Evolutionary conservation across 495 filamentous ascomycete genomes (phyloP).

Genomic region (Hyaloscypha variabilis): DNA sequence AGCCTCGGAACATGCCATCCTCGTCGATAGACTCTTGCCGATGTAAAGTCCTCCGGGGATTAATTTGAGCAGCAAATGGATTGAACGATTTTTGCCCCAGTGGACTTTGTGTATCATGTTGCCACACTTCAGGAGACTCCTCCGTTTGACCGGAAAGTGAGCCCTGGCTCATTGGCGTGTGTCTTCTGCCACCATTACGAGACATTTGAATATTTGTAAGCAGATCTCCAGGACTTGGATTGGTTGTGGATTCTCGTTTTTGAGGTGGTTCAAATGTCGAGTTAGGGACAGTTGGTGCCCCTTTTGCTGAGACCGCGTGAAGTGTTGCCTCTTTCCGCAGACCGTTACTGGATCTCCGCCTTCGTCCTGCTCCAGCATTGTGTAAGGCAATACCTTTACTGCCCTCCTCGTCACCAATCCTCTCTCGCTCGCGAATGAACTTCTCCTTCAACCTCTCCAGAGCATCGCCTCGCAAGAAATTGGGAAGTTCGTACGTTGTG

Average conservation of each 20-base stretch:
- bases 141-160: neutral
- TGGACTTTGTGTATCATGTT: slow-evolving; percentile 48
- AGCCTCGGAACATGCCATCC: slow-evolving; percentile 83
- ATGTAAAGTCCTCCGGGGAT: slow-evolving; percentile 51
- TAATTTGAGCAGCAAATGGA: slow-evolving; percentile 60
- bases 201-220: slow-evolving; percentile 78
- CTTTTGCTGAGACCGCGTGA: slow-evolving; percentile 57
- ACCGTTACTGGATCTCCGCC: slow-evolving; percentile 71
- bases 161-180: slow-evolving; percentile 35
- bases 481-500: slow-evolving; percentile 88
- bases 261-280: slow-evolving; percentile 34
- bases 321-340: slow-evolving; percentile 82
- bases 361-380: slow-evolving; percentile 66
- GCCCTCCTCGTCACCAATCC: slow-evolving; percentile 79
- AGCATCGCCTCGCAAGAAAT: slow-evolving; percentile 83
- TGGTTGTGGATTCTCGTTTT: slow-evolving; percentile 37
- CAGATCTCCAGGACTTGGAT: slow-evolving; percentile 75
- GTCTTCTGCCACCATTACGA: slow-evolving; percentile 52
- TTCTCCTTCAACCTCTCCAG: slow-evolving; percentile 90
- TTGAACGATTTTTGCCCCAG: slow-evolving; percentile 59
- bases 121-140: slow-evolving; percentile 31
- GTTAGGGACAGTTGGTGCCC: slow-evolving; percentile 36
- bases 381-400: slow-evolving; percentile 96
- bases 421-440: slow-evolving; percentile 83
- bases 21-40: slow-evolving; percentile 81